Evolutionary conservation across 805 yeast species (phyloP).

Genomic region (Ogataea pignaliae): DNA sequence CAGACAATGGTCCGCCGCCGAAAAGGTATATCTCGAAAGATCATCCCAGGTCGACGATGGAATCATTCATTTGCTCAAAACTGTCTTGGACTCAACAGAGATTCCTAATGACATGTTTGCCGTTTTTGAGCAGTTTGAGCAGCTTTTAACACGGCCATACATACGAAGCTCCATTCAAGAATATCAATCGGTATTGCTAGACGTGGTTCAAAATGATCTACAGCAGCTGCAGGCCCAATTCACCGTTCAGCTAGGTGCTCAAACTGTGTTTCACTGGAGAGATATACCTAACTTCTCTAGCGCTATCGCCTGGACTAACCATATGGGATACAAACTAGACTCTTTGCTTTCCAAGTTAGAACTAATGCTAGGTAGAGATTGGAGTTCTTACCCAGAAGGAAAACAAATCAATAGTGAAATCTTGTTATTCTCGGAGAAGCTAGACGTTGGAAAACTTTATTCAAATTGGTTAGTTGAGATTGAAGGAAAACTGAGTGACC

Average conservation of each 20-base stretch:
- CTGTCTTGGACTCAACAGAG: slow-evolving; percentile 34
- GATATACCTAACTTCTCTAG: slow-evolving; percentile 47
- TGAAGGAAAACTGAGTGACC: slow-evolving; percentile 6
- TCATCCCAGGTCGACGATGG: slow-evolving; percentile 42
- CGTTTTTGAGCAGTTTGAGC: slow-evolving; percentile 44
- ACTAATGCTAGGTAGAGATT: slow-evolving; percentile 52
- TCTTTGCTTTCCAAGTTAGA: slow-evolving; percentile 42
- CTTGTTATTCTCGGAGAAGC: slow-evolving; percentile 37
- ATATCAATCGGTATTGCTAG: slow-evolving; percentile 49
- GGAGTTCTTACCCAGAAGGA: slow-evolving; percentile 67
- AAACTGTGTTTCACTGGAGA: slow-evolving; percentile 32
- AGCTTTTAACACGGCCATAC: slow-evolving; percentile 47
- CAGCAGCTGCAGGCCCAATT: slow-evolving; percentile 35
- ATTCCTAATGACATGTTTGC: slow-evolving; percentile 47
- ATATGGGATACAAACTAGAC: slow-evolving; percentile 41
- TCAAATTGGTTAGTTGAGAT: slow-evolving; percentile 43
- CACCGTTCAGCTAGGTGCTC: slow-evolving; percentile 29
- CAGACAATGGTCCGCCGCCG: slow-evolving; percentile 39
- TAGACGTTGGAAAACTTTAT: slow-evolving; percentile 39
- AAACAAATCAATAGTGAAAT: slow-evolving; percentile 51
- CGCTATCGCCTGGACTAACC: slow-evolving; percentile 48
- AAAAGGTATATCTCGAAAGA: slow-evolving; percentile 37
- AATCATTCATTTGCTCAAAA: slow-evolving; percentile 38
- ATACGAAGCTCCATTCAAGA: slow-evolving; percentile 57
- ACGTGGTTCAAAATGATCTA: slow-evolving; percentile 45